These are phyloP conservation scores for Aspergillus ruber DNA, from an alignment of 2,329 filamentous ascomycete genomes.

Conservation along the genomic window DNA sequence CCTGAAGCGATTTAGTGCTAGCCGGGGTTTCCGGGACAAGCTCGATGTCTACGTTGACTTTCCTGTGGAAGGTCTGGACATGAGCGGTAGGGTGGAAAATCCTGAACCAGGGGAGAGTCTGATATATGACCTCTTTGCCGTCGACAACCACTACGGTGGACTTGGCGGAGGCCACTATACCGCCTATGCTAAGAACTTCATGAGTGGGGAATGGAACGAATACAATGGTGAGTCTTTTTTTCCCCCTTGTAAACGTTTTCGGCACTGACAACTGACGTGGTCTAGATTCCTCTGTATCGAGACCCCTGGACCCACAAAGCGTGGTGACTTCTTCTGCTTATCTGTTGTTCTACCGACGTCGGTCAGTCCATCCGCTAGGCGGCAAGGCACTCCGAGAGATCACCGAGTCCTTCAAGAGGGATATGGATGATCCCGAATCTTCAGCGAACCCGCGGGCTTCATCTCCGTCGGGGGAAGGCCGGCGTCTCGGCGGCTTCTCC, in stretches of 20 bases:
- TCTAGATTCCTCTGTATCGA: constrained; percentile 67
- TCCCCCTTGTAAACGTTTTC: not conserved
- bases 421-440: constrained; percentile 44
- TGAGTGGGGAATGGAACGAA: constrained; percentile 85
- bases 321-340: constrained; percentile 77
- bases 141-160: constrained; percentile 92
- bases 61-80: constrained; percentile 77
- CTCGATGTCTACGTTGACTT: constrained; percentile 88
- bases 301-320: constrained; percentile 52
- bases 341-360: constrained; percentile 89
- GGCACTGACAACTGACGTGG: not conserved
- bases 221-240: constrained; percentile 69
- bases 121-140: constrained; percentile 87
- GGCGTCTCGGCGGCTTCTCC: constrained; percentile 82
- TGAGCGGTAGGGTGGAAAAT: constrained; percentile 71
- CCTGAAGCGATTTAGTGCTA: constrained; percentile 88
- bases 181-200: constrained; percentile 86
- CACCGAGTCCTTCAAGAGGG: constrained; percentile 54
- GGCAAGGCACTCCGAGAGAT: constrained; percentile 68
- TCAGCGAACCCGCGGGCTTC: constrained; percentile 36
- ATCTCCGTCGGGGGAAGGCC: constrained; percentile 69
- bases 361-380: constrained; percentile 69
- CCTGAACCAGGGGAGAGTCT: constrained; percentile 74
- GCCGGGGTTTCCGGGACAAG: constrained; percentile 77
- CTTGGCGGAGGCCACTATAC: constrained; percentile 95